These are phyloP conservation scores for Solanum piurae DNA, from an alignment of 257 asterid species.

Conservation along the genomic window DNA sequence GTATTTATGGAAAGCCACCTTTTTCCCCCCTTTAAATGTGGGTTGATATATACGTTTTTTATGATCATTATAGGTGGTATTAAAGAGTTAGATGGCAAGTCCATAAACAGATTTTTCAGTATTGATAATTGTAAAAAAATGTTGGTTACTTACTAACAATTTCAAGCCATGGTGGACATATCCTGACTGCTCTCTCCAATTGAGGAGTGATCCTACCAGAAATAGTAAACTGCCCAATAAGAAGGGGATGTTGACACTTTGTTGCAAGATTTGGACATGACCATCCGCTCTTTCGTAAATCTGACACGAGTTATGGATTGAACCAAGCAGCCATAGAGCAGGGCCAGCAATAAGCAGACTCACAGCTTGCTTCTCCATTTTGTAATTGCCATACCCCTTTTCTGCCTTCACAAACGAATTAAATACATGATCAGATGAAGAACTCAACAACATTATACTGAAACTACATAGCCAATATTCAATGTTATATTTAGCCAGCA, in stretches of 20 bases:
- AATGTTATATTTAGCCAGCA: not conserved
- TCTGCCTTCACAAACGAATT: conserved; percentile 28
- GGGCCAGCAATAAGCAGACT: conserved; percentile 69
- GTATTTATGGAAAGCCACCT: not conserved
- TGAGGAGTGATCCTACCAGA: conserved; percentile 52
- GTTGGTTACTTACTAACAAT: conserved; percentile 28
- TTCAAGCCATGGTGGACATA: conserved; percentile 38
- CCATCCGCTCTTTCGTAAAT: conserved; percentile 82
- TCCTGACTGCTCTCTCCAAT: conserved; percentile 31
- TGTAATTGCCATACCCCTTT: conserved; percentile 23
- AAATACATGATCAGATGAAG: not conserved
- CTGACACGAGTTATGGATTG: conserved; percentile 77
- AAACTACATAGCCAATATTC: not conserved
- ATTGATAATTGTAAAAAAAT: not conserved
- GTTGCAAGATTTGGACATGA: conserved; percentile 70
- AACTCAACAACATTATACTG: not conserved
- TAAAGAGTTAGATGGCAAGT: not conserved
- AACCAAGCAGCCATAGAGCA: conserved; percentile 69
- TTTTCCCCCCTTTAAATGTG: not conserved
- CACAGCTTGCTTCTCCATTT: conserved; percentile 44
- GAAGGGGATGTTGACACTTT: conserved; percentile 62
- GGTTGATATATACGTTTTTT: not conserved
- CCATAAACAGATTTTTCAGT: not conserved
- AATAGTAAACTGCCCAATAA: conserved; percentile 58
- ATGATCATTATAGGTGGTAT: not conserved